Evolutionary conservation across 768 basidiomycete genomes (phyloP), one percentile per base, ranked within the genome.

Genomic region (Pulveroboletus sp.): DNA sequence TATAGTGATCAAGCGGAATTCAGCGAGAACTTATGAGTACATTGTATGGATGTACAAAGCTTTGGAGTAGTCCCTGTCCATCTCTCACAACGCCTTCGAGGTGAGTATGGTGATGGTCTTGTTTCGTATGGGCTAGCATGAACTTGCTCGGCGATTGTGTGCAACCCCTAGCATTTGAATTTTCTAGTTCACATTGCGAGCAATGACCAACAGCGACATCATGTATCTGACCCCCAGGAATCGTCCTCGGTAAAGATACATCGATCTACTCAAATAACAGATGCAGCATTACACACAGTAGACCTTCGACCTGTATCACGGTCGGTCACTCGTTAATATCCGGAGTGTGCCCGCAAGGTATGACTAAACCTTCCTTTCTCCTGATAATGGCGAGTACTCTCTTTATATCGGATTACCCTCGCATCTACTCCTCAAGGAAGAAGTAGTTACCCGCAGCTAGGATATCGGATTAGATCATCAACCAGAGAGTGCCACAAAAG

Each of bases 401-500:
- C 42, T 39, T 28, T 17, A n/a, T 8, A 43, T 43, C 26, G 21
- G 40, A 39, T 26, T 33, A 24, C 39, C 15, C 36, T 21, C 15
- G 30, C 31, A 14, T 37, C 68, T 74, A 89, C 61, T 91, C 89
- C 67, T 93, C 89, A 14, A 92, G 79, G 86, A 93, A 93, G 81
- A 93, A 93, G 71, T 92, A 93, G 68, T 89, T 92, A 24, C 89
- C 89, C 48, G 85, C 72, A 46, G 74, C 89, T 91, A 62, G 15
- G 62, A 54, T 18, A 35, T 39, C 37, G 7, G 49, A 18, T 33
- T 37, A 54, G 46, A 56, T 36, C 14, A 54, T 44, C 46, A 10
- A 41, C 21, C 21, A 35, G 49, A 9, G 37, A 45, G n/a, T 15
- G 17, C 31, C 45, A 45, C 3, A 17, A 49, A 49, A 17, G 63